Percentiles rank a stretch among this genome's conserved stretches.
Conservation (phyloP, 768 basidiomycete species). For the Leucocoprinus birnbaumii region DNA sequence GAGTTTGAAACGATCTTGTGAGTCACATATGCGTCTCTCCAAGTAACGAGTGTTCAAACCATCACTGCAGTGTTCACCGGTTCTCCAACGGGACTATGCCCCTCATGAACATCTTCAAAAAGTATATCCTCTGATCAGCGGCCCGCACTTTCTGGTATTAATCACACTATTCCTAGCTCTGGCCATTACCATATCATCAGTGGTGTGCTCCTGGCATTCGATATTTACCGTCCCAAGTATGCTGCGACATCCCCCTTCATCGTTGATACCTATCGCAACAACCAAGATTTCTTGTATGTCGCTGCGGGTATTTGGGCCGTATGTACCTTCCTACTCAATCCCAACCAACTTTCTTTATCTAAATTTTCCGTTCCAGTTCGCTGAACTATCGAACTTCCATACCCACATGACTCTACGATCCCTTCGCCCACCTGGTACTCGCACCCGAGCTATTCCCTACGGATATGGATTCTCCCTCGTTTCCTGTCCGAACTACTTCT, state of each 20-base stretch:
- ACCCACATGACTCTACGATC: conserved; percentile 84
- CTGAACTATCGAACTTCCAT: conserved; percentile 80
- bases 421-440: conserved; percentile 79
- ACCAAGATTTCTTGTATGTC: conserved; percentile 64
- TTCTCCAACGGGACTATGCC: conserved; percentile 98
- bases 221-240: conserved; percentile 81
- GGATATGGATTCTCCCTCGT: conserved; percentile 91
- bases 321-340: conserved; percentile 33
- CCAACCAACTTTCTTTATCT: neutral
- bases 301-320: conserved; percentile 76
- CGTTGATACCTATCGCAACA: conserved; percentile 57
- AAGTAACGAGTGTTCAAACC: conserved; percentile 2
- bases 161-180: conserved; percentile 50
- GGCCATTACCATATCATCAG: conserved; percentile 85
- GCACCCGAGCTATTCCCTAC: conserved; percentile 79
- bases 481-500: conserved; percentile 93
- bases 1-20: conserved; percentile 91
- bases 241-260: conserved; percentile 62
- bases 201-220: conserved; percentile 73
- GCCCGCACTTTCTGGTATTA: neutral
- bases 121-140: conserved; percentile 45
- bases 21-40: conserved; percentile 21
- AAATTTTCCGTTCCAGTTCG: conserved; percentile 47
- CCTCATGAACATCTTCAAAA: conserved; percentile 78
- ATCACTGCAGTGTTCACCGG: conserved; percentile 71